A percentile compares a stretch with the other conserved stretches of the same genome.
Evolutionary conservation across 306 rosid species (phyloP).

Genomic region (Vicia sativa): DNA sequence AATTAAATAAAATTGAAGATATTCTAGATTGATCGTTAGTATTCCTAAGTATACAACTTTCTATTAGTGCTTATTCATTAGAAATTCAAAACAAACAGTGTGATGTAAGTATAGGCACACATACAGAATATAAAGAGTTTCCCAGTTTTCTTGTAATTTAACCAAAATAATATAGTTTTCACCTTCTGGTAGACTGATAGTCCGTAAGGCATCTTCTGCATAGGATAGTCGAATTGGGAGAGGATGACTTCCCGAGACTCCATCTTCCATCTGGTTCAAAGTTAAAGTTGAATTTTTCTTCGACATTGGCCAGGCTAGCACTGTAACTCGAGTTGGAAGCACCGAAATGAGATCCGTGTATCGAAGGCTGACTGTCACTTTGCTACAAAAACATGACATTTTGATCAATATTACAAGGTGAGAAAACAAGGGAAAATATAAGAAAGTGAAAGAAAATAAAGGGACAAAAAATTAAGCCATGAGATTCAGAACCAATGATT

Average conservation of each 20-base stretch:
- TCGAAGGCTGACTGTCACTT: conserved; percentile 82
- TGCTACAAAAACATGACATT: conserved; percentile 62
- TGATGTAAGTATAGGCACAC: too few relatives aligned
- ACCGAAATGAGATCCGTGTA: conserved; percentile 76
- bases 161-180: conserved; percentile 34
- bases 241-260: conserved; percentile 49
- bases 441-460: conserved; percentile 9
- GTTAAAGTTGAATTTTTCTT: conserved; percentile 51
- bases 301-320: conserved; percentile 74
- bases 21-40: too few relatives aligned
- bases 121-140: too few relatives aligned
- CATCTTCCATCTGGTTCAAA: conserved; percentile 64
- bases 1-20: too few relatives aligned
- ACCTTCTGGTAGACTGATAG: conserved; percentile 92
- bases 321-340: conserved; percentile 70
- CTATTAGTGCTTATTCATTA: too few relatives aligned
- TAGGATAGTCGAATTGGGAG: conserved; percentile 69
- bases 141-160: conserved; percentile 10
- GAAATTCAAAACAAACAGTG: too few relatives aligned
- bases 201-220: conserved; percentile 90
- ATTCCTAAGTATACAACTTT: too few relatives aligned
- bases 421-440: background rate
- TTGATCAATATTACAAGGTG: conserved; percentile 33
- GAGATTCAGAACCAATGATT: background rate
- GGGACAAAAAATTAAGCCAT: background rate